phyloP scores from a whole-genome alignment of 768 basidiomycete species.

The Hygrophoropsis aurantiaca region DNA sequence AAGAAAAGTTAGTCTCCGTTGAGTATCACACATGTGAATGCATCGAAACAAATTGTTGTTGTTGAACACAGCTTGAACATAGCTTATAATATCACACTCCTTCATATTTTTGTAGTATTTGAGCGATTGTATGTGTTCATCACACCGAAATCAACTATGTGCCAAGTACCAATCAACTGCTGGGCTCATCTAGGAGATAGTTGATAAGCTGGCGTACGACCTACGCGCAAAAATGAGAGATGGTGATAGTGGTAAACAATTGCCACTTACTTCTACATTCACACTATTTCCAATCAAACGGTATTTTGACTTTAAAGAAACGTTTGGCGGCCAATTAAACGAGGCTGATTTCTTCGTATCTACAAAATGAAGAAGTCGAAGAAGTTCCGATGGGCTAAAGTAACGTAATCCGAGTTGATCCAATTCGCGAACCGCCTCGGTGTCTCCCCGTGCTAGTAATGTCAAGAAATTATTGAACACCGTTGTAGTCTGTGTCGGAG shows the following conservation, averaged over 20 bases:
- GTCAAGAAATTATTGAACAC: constrained; percentile 57
- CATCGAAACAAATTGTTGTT: too few relatives aligned
- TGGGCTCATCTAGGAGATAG: constrained; percentile 50
- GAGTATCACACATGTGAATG: too few relatives aligned
- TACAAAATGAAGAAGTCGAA: constrained; percentile 65
- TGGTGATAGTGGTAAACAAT: neutral
- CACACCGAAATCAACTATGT: too few relatives aligned
- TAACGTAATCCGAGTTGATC: constrained; percentile 66
- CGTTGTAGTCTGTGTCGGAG: constrained; percentile 50
- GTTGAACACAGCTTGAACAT: too few relatives aligned
- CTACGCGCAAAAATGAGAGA: constrained; percentile 8
- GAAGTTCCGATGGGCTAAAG: constrained; percentile 71
- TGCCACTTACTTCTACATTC: constrained; percentile 59
- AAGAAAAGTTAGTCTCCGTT: too few relatives aligned
- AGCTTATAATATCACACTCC: too few relatives aligned
- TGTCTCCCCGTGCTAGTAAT: constrained; percentile 39
- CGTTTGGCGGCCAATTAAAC: constrained; percentile 63
- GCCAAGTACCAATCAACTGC: too few relatives aligned
- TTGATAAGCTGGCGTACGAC: constrained; percentile 56
- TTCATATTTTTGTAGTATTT: too few relatives aligned
- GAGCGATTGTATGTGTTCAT: too few relatives aligned
- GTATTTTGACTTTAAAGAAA: constrained; percentile 71
- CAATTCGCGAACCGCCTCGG: constrained; percentile 52
- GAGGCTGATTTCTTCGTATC: constrained; percentile 8
- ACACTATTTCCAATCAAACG: constrained; percentile 81